Base-by-base conservation (phyloP, 768 basidiomycete species). In the Leucocoprinus leucothites region DNA sequence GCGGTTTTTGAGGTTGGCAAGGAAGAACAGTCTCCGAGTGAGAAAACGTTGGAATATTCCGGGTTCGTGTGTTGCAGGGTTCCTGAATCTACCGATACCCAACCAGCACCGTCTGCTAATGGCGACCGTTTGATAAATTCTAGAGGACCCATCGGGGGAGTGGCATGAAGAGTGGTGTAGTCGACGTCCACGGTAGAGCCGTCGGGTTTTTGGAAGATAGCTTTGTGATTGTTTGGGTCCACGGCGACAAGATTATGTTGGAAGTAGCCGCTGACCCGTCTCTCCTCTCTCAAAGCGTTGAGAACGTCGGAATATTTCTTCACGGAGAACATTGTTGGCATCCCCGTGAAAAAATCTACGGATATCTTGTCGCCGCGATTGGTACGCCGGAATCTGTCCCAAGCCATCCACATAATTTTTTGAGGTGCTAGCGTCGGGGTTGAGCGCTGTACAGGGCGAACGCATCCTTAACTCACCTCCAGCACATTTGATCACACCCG, bases 371-470 rank as follows among this genome's bases (percentile, higher is more conserved):
- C 75, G 14, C 72, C 67, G 18, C 88, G 80, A 2, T 77, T 76
- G 9, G 88, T 87, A 64, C 69, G 76, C 54, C 79, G 77, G 67
- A 80, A 92, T 46, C 85, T 75, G 65, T 94, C 91, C 90, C 91
- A 93, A 44, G 91, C 89, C 89, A 94, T 92, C 92, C 93, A 96
- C 90, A 96, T 94, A 51, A 94, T 89, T 71, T 95, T 94, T 66
- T 93, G 90, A 18, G 90, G 89, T 14, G 87, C 89, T 90, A 60
- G 19, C 4, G 16, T 40, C 24, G 48, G 60, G 14, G 46, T 40
- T 45, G 48, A n/a, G 58, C 50, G 51, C 38, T 25, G 38, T n/a
- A n/a, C n/a, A n/a, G n/a, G n/a, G n/a, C n/a, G n/a, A n/a, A n/a
- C n/a, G n/a, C n/a, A 16, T 8, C 16, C 9, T 6, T 19, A 13